Conservation (phyloP, 2,329 filamentous ascomycete species). For the Verticillium nonalfalfae region DNA sequence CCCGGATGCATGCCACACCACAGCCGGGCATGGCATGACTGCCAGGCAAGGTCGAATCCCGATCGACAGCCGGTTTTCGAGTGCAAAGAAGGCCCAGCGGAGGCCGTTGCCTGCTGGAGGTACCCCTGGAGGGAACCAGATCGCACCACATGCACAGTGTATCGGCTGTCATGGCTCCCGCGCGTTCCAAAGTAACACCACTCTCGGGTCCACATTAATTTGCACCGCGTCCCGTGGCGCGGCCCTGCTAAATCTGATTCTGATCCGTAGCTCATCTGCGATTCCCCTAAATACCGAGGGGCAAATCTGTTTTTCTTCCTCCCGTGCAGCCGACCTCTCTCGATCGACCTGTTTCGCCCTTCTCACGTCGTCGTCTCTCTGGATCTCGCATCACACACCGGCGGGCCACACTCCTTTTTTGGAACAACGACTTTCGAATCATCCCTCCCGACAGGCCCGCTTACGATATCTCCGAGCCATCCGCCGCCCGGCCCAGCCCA, state of each 20-base stretch:
- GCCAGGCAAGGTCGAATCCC: background rate
- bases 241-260: background rate
- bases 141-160: background rate
- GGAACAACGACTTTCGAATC: background rate
- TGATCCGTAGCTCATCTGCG: background rate
- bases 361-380: background rate
- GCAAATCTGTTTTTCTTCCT: background rate
- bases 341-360: background rate
- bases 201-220: background rate
- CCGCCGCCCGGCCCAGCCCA: background rate
- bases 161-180: conserved; percentile 13
- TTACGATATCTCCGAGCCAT: background rate
- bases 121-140: background rate
- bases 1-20: background rate
- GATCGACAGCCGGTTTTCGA: background rate
- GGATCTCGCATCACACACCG: background rate
- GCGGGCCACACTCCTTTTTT: background rate
- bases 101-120: background rate
- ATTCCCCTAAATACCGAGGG: background rate
- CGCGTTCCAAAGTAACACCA: conserved; percentile 12
- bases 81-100: background rate
- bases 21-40: background rate
- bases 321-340: background rate
- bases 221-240: background rate
- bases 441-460: background rate